Evolutionary conservation across 179 eudicot species (phyloP).

Genomic region (Spinacia oleracea): DNA sequence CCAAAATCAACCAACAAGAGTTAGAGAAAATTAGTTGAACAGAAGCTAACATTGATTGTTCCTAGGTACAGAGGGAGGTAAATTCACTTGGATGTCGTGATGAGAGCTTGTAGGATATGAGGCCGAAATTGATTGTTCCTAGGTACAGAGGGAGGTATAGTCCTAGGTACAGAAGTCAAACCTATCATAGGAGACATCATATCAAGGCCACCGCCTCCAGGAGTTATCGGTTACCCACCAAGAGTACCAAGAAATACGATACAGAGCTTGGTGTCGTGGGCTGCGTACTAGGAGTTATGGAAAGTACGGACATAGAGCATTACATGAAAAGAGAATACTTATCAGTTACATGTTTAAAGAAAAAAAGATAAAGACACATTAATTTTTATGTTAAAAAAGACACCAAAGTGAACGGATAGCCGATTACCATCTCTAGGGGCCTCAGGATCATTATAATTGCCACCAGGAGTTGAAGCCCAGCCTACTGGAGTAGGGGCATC

Average conservation of each 20-base stretch:
- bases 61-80: too few relatives aligned
- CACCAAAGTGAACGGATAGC: neutral
- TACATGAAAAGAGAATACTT: conserved; percentile 46
- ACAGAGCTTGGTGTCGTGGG: conserved; percentile 97
- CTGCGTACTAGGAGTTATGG: conserved; percentile 95
- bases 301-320: conserved; percentile 97
- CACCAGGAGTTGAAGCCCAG: conserved; percentile 77
- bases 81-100: too few relatives aligned
- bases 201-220: conserved; percentile 92
- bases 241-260: conserved; percentile 95
- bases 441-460: conserved; percentile 77
- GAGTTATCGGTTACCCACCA: conserved; percentile 99
- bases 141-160: too few relatives aligned
- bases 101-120: too few relatives aligned
- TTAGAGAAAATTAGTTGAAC: too few relatives aligned
- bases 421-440: conserved; percentile 87
- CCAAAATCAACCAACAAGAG: too few relatives aligned
- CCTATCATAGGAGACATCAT: conserved; percentile 96
- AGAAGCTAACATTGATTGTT: too few relatives aligned
- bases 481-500: conserved; percentile 99
- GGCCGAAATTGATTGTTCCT: too few relatives aligned
- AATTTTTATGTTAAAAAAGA: neutral
- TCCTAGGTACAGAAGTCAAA: conserved; percentile 38
- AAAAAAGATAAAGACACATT: neutral
- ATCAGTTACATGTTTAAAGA: neutral